Base-by-base conservation (phyloP, 306 rosid species). In the Pueraria montana region DNA sequence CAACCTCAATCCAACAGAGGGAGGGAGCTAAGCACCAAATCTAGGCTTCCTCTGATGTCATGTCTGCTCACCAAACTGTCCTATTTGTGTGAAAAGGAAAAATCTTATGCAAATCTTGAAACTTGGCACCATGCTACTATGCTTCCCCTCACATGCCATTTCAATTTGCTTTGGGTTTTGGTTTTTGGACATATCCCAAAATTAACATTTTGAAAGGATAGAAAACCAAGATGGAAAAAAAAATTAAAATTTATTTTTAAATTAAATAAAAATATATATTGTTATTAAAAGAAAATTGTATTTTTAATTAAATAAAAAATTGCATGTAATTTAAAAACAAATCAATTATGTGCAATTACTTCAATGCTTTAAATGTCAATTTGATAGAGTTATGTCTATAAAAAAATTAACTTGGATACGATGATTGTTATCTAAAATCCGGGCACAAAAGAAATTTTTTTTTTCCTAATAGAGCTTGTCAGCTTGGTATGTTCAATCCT, bases 1-100 rank as follows among this genome's bases (percentile, higher is more conserved):
- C 83, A 87, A 87, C 82, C 81, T 83, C 87, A 88, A 87, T 87
- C 85, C 69, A 85, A 61, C 73, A 76, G 58, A 66, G 21, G 36
- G 34, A 50, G 75, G 70, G 64, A 49, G 70, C 77, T 32, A 74
- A 78, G 83, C 85, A 80, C 88, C 70, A 87, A 85, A 87, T 88
- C 90, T 87, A 75, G 87, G 87, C 69, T 73, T 65, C 71, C 80
- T 45, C 61, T 77, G 59, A 55, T 80, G 83, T 70, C 78, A 83
- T 70, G 84, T 79, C 52, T 81, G 82, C 85, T 82, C 73, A 73
- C 89, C 85, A 80, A 80, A 88, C 82, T 82, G 83, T 77, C 86
- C 87, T 74, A 42, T 45, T 64, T 46, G 55, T 61, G 65, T 18
- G 27, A 67, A 84, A 72, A 36, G 79, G 68, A 74, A 77, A 77